Conservation (phyloP, 768 basidiomycete species). For the Obba rivulosa region DNA sequence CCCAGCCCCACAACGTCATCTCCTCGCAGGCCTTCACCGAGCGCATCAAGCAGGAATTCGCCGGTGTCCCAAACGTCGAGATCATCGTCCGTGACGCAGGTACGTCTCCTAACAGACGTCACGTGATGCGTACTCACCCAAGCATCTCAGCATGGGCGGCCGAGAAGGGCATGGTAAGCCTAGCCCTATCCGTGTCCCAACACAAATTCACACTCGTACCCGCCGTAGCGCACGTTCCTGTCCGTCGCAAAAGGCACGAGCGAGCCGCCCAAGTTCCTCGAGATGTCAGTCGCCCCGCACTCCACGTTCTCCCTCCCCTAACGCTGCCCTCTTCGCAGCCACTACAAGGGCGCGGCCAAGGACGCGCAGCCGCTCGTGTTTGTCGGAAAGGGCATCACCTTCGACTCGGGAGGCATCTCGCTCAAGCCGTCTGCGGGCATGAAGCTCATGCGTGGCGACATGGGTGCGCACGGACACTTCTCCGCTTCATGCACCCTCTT, state of each 20-base stretch:
- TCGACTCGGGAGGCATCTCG: conserved; percentile 85
- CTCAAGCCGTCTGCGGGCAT: conserved; percentile 73
- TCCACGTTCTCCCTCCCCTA: not conserved
- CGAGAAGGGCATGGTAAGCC: conserved; percentile 72
- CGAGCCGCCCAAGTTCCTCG: conserved; percentile 83
- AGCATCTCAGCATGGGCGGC: conserved; percentile 63
- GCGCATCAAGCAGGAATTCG: conserved; percentile 62
- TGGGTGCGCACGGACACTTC: conserved; percentile 45
- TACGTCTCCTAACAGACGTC: conserved; percentile 22
- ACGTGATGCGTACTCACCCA: not conserved
- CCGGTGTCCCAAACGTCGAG: conserved; percentile 60
- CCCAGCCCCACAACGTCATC: not conserved
- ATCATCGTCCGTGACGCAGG: conserved; percentile 72
- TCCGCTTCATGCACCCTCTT: not conserved
- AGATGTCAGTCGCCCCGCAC: conserved; percentile 48
- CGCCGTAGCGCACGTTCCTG: conserved; percentile 66
- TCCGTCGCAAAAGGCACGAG: conserved; percentile 79
- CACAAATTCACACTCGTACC: not conserved
- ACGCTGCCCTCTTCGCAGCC: conserved; percentile 33
- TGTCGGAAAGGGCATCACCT: conserved; percentile 88
- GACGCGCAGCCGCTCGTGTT: conserved; percentile 61
- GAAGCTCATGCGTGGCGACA: conserved; percentile 84
- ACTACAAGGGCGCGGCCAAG: conserved; percentile 72
- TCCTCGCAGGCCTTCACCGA: conserved; percentile 65
- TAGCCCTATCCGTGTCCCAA: not conserved